A percentile compares a stretch with the other conserved stretches of the same genome.
These are phyloP conservation scores for Thermothielavioides terrestris DNA, from an alignment of 495 filamentous ascomycete species.

Conservation along the genomic window DNA sequence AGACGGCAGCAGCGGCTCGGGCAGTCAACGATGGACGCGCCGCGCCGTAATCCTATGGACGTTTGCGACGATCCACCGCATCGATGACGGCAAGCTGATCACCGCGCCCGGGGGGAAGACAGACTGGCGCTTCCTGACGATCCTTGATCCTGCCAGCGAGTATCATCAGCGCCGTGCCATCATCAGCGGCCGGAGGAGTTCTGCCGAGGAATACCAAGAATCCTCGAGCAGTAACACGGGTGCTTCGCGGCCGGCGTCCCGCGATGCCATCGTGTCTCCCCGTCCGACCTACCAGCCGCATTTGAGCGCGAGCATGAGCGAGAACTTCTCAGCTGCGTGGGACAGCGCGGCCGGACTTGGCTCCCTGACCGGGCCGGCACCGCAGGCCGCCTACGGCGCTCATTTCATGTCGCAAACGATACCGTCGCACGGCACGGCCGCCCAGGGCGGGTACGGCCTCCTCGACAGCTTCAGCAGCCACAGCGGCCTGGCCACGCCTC, in stretches of 20 bases:
- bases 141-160: conserved; percentile 37
- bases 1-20: background rate
- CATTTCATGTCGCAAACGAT: conserved; percentile 7
- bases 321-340: conserved; percentile 37
- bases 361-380: conserved; percentile 2
- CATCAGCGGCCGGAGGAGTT: conserved; percentile 12
- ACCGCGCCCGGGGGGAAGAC: conserved; percentile 22
- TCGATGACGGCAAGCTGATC: conserved; percentile 25
- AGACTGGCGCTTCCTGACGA: conserved; percentile 41
- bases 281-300: conserved; percentile 36
- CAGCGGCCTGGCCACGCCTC: conserved; percentile 25
- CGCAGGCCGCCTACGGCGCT: conserved; percentile 12
- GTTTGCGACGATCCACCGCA: conserved; percentile 36
- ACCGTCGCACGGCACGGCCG: background rate
- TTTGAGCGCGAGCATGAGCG: conserved; percentile 35
- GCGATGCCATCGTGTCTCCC: conserved; percentile 37
- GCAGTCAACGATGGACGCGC: conserved; percentile 29
- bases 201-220: background rate
- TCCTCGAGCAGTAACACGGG: background rate
- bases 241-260: conserved; percentile 14
- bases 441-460: conserved; percentile 3
- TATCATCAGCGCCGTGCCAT: conserved; percentile 40
- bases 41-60: conserved; percentile 41
- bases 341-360: conserved; percentile 12
- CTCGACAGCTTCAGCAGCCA: conserved; percentile 15